A percentile compares a stretch with the other conserved stretches of the same genome.
Evolutionary conservation across 176 grass and related monocot genomes (phyloP).

Genomic region (Ananas comosus): DNA sequence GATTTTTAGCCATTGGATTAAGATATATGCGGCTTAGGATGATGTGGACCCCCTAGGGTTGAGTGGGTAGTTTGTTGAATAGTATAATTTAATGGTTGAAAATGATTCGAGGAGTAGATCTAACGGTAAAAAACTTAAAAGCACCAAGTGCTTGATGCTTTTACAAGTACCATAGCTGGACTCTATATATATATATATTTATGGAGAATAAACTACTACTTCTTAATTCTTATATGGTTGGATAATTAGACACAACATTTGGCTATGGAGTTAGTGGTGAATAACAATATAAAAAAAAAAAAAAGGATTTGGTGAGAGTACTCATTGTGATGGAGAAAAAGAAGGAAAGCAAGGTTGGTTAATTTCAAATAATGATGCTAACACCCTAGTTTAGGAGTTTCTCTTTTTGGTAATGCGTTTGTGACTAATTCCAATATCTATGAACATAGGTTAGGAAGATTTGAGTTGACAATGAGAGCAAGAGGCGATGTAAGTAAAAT

Average conservation of each 20-base stretch:
- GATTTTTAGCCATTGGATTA: too few relatives aligned
- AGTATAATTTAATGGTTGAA: too few relatives aligned
- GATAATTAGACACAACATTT: not conserved
- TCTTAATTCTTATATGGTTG: not conserved
- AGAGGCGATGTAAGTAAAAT: too few relatives aligned
- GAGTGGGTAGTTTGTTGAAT: too few relatives aligned
- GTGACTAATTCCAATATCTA: slow-evolving; percentile 4
- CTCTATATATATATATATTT: not conserved
- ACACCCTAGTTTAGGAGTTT: not conserved
- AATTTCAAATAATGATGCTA: not conserved
- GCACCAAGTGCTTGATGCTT: too few relatives aligned
- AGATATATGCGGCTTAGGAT: too few relatives aligned
- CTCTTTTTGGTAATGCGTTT: not conserved
- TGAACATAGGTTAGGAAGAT: not conserved
- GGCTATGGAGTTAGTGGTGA: not conserved
- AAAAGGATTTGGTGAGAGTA: not conserved
- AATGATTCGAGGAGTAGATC: too few relatives aligned
- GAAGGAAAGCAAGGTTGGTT: not conserved
- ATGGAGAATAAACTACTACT: not conserved
- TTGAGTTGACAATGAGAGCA: not conserved
- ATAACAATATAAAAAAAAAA: not conserved
- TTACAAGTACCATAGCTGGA: too few relatives aligned
- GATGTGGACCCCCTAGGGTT: too few relatives aligned
- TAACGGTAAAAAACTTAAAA: too few relatives aligned
- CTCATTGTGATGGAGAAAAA: not conserved